A percentile compares a stretch with the other conserved stretches of the same genome.
phyloP scores from a whole-genome alignment of 139 green algal genomes.

The Diplosphaera chodatii region DNA sequence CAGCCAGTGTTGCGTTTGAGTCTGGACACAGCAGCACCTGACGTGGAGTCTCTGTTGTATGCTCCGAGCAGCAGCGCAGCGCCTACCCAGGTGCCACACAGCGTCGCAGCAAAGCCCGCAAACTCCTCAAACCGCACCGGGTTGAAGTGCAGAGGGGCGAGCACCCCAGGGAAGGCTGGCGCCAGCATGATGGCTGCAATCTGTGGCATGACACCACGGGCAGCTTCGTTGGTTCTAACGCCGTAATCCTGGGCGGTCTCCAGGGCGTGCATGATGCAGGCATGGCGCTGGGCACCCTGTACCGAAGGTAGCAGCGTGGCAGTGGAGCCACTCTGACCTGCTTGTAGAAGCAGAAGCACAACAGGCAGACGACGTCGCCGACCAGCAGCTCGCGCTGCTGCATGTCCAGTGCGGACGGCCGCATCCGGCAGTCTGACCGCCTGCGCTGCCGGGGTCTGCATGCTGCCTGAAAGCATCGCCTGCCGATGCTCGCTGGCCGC shows the following conservation, averaged over 20 bases:
- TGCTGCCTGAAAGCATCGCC: not conserved
- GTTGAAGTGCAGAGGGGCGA: conserved; percentile 57
- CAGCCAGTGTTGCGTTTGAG: too few relatives aligned
- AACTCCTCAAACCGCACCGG: conserved; percentile 60
- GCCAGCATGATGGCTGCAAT: conserved; percentile 48
- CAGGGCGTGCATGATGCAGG: too few relatives aligned
- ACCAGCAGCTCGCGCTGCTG: conserved; percentile 51
- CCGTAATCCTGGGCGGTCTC: too few relatives aligned
- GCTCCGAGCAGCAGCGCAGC: conserved; percentile 31
- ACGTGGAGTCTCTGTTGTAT: conserved; percentile 31
- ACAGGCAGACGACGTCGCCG: conserved; percentile 42
- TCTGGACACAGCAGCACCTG: conserved; percentile 16
- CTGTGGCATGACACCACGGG: too few relatives aligned
- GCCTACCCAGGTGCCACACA: conserved; percentile 45
- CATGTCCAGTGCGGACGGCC: conserved; percentile 6
- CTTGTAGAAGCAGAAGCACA: conserved; percentile 55
- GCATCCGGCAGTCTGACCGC: not conserved
- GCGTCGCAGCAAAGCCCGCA: conserved; percentile 37
- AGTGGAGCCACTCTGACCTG: conserved; percentile 35
- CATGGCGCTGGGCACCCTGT: too few relatives aligned
- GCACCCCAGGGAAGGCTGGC: conserved; percentile 55
- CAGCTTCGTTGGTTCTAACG: too few relatives aligned
- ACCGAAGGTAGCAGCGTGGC: too few relatives aligned
- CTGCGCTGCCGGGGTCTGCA: not conserved
- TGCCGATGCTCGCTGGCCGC: too few relatives aligned